phyloP scores from a whole-genome alignment of 768 basidiomycete genomes.

The Sarcomyxa edulis region DNA sequence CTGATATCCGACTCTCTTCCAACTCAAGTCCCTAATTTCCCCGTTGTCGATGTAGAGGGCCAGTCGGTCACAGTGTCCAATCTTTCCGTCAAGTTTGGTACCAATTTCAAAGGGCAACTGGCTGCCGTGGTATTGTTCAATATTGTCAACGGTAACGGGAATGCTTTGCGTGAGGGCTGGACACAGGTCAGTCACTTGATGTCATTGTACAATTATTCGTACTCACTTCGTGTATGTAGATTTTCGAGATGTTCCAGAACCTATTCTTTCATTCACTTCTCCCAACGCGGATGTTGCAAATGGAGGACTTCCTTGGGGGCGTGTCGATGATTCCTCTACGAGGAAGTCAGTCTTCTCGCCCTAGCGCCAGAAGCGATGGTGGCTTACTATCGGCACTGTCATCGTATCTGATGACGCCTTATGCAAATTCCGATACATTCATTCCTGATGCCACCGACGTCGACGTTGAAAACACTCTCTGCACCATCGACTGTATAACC shows the following conservation, averaged over 20 bases:
- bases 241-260: conserved; percentile 98
- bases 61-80: conserved; percentile 89
- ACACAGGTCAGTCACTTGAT: conserved; percentile 53
- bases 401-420: conserved; percentile 95
- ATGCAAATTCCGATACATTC: conserved; percentile 69
- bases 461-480: conserved; percentile 91
- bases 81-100: conserved; percentile 89
- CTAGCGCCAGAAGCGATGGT: conserved; percentile 69
- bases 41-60: conserved; percentile 84
- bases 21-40: conserved; percentile 74
- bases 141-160: conserved; percentile 94
- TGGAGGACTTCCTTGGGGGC: conserved; percentile 98
- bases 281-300: conserved; percentile 86
- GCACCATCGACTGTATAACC: conserved; percentile 91
- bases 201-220: not conserved
- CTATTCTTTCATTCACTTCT: conserved; percentile 91
- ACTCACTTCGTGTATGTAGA: conserved; percentile 36
- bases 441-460: conserved; percentile 85
- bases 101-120: conserved; percentile 90
- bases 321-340: conserved; percentile 88
- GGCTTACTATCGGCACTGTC: conserved; percentile 91
- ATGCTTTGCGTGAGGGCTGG: conserved; percentile 94
- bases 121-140: conserved; percentile 97
- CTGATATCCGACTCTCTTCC: conserved; percentile 73
- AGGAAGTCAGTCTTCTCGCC: conserved; percentile 60